These are phyloP conservation scores for Durotheca rogersii DNA, from an alignment of 495 filamentous ascomycete genomes.

Conservation along the genomic window DNA sequence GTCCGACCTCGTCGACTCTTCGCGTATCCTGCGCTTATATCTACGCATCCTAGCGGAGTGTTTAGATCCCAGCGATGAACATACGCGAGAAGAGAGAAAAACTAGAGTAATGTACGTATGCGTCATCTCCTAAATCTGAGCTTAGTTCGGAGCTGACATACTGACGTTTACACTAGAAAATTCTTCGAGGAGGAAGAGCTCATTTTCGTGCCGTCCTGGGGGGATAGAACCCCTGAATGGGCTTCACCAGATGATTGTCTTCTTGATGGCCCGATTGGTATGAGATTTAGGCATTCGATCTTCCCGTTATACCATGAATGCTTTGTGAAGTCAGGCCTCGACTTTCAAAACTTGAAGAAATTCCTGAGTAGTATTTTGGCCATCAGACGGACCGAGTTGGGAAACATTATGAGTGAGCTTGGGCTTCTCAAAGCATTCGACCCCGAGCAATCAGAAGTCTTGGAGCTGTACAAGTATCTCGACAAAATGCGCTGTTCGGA, in stretches of 20 bases:
- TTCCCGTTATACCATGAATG: neutral
- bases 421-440: slow-evolving; percentile 1
- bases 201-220: neutral
- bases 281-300: slow-evolving; percentile 10
- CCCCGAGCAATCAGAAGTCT: slow-evolving; percentile 4
- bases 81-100: neutral
- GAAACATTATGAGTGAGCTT: slow-evolving; percentile 29
- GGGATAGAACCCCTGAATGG: neutral
- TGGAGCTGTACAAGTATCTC: neutral
- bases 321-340: neutral
- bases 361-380: slow-evolving; percentile 29
- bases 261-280: slow-evolving; percentile 13
- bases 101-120: slow-evolving; percentile 7
- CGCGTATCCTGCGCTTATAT: slow-evolving; percentile 16
- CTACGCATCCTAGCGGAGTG: slow-evolving; percentile 12
- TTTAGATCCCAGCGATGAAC: neutral
- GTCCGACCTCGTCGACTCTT: neutral
- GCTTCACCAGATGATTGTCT: neutral
- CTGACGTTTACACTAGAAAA: neutral
- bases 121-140: neutral
- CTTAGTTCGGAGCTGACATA: neutral
- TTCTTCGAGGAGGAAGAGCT: neutral
- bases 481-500: neutral
- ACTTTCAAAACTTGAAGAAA: slow-evolving; percentile 1
- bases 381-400: slow-evolving; percentile 19